Conservation (phyloP, 306 rosid species). For the Adenanthera pavonina region DNA sequence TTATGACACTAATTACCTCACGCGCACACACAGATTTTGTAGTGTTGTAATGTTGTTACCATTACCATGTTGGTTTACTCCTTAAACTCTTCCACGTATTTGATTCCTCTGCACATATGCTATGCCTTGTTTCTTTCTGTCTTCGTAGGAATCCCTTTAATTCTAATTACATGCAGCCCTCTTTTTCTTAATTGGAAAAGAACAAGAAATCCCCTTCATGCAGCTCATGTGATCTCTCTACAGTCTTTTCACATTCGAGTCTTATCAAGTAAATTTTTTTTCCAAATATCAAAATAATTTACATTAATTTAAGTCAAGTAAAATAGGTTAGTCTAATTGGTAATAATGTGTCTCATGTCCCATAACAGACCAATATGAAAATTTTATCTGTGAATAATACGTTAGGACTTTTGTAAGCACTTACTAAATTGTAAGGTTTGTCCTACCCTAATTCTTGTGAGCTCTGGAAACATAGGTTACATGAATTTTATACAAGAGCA, state of each 20-base stretch:
- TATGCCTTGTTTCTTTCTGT: background rate
- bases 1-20: slow-evolving; percentile 35
- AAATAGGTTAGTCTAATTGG: background rate
- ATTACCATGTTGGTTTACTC: background rate
- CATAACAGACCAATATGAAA: too few relatives aligned
- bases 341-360: too few relatives aligned
- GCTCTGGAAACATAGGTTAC: too few relatives aligned
- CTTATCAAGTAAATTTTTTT: background rate
- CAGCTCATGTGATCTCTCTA: slow-evolving; percentile 34
- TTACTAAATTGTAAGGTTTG: too few relatives aligned
- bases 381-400: too few relatives aligned
- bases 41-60: background rate
- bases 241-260: background rate
- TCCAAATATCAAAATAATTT: background rate
- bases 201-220: slow-evolving; percentile 23
- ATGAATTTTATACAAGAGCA: too few relatives aligned
- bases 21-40: background rate
- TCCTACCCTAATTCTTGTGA: too few relatives aligned
- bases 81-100: slow-evolving; percentile 16
- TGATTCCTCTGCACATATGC: slow-evolving; percentile 3
- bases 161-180: background rate
- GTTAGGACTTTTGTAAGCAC: too few relatives aligned
- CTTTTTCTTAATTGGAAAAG: slow-evolving; percentile 22
- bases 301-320: background rate
- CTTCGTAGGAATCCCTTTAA: background rate